A percentile compares a stretch with the other conserved stretches of the same genome.
These are phyloP conservation scores for Aspergillus baeticus DNA, from an alignment of 495 filamentous ascomycete genomes.

Conservation along the genomic window DNA sequence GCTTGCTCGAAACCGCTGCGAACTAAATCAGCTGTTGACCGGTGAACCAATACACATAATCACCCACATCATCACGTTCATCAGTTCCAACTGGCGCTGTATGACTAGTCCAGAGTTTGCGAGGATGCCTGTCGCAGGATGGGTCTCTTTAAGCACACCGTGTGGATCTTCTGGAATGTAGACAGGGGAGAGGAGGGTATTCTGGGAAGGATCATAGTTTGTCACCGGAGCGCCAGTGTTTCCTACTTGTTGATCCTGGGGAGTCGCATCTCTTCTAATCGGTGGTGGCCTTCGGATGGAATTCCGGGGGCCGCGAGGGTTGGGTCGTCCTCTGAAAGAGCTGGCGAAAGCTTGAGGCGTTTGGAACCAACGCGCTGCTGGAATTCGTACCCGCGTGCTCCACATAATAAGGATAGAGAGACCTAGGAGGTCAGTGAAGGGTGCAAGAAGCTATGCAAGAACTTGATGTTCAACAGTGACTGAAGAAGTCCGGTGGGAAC, in stretches of 20 bases:
- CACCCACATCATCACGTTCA: constrained; percentile 64
- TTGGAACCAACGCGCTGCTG: constrained; percentile 22
- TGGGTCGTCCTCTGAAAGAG: constrained; percentile 27
- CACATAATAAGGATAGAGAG: constrained; percentile 27
- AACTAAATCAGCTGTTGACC: background rate
- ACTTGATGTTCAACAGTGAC: background rate
- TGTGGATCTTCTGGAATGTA: constrained; percentile 62
- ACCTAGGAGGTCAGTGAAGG: background rate
- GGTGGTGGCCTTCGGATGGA: constrained; percentile 29
- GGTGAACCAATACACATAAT: background rate
- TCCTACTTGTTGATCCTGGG: constrained; percentile 13
- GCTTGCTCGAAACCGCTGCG: constrained; percentile 67
- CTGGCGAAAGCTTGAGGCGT: constrained; percentile 31
- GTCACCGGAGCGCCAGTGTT: constrained; percentile 13
- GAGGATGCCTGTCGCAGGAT: constrained; percentile 59
- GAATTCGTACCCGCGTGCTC: constrained; percentile 26
- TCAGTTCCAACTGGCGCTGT: constrained; percentile 65
- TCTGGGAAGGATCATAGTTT: constrained; percentile 41
- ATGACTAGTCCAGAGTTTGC: constrained; percentile 64
- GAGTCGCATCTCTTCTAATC: constrained; percentile 13
- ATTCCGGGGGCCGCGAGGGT: constrained; percentile 31
- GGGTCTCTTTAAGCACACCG: constrained; percentile 58
- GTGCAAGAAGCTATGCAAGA: too few relatives aligned
- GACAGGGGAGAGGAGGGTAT: constrained; percentile 51
- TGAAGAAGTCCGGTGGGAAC: background rate